Evolutionary conservation across 1,139 yeast genomes (phyloP).

Genomic region (Taiozyma sp.): DNA sequence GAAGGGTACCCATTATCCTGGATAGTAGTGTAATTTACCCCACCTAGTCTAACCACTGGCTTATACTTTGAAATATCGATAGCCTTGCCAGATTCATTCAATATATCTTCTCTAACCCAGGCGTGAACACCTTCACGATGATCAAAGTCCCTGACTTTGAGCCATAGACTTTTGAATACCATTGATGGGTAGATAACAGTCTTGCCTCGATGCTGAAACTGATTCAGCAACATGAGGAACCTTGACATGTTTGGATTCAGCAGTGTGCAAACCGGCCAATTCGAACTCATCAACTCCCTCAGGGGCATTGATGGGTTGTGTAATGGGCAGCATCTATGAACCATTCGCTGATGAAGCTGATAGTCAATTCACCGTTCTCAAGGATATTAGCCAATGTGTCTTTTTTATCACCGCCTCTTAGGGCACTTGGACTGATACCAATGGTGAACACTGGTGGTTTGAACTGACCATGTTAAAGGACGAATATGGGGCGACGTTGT

Average conservation of each 20-base stretch:
- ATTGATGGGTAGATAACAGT: slow-evolving; percentile 39
- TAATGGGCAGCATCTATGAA: slow-evolving; percentile 58
- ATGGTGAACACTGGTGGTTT: slow-evolving; percentile 53
- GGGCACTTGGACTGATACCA: slow-evolving; percentile 33
- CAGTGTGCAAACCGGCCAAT: slow-evolving; percentile 50
- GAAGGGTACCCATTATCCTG: slow-evolving; percentile 17
- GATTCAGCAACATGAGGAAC: slow-evolving; percentile 60
- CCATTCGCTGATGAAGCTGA: slow-evolving; percentile 58
- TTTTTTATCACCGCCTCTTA: slow-evolving; percentile 32
- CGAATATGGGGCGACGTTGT: slow-evolving; percentile 55
- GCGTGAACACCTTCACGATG: slow-evolving; percentile 50
- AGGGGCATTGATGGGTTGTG: slow-evolving; percentile 44
- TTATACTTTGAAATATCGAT: slow-evolving; percentile 44
- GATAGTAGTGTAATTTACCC: slow-evolving; percentile 43
- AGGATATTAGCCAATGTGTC: slow-evolving; percentile 46
- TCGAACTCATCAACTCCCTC: slow-evolving; percentile 49
- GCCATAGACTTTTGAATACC: slow-evolving; percentile 35
- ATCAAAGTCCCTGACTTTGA: slow-evolving; percentile 37
- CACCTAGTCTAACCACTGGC: slow-evolving; percentile 55
- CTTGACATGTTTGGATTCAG: slow-evolving; percentile 39
- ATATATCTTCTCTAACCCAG: slow-evolving; percentile 51
- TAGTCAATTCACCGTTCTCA: slow-evolving; percentile 48
- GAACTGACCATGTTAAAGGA: slow-evolving; percentile 43
- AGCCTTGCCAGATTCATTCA: slow-evolving; percentile 34
- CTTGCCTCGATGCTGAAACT: slow-evolving; percentile 53